Percentiles rank a stretch among this genome's conserved stretches.
Evolutionary conservation across 1,284 basidiomycete species (phyloP).

Genomic region (Vanrija sp.): DNA sequence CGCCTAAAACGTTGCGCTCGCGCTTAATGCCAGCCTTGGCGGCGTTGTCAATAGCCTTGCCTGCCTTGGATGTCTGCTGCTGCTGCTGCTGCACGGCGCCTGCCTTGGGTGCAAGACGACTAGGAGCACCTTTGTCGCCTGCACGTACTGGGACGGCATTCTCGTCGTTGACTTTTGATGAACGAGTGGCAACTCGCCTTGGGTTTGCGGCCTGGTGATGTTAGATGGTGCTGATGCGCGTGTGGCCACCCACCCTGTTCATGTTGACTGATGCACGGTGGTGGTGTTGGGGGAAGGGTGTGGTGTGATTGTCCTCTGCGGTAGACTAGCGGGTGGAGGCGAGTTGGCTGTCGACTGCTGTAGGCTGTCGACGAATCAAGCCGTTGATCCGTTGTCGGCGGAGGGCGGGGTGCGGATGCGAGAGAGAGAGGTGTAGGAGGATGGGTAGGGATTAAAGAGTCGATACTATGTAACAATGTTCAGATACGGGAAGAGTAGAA

Average conservation of each 20-base stretch:
- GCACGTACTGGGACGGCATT: conserved; percentile 38
- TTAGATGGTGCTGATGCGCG: not conserved
- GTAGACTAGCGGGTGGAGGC: too few species aligned
- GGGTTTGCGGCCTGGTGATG: conserved; percentile 18
- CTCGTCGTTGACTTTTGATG: conserved; percentile 37
- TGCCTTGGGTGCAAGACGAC: conserved; percentile 30
- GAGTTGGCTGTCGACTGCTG: too few species aligned
- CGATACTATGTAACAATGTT: too few species aligned
- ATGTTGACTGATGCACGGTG: not conserved
- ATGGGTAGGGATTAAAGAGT: too few species aligned
- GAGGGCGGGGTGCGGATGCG: not conserved
- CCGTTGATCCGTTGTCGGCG: not conserved
- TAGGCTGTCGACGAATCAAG: too few species aligned
- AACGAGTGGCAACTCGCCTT: conserved; percentile 30
- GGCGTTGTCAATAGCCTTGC: not conserved
- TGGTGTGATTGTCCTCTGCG: not conserved
- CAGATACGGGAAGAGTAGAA: not conserved
- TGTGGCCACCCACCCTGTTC: conserved; percentile 3
- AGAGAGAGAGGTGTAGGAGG: not conserved
- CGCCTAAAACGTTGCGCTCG: conserved; percentile 40
- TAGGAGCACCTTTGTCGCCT: conserved; percentile 27
- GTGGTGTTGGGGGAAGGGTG: not conserved
- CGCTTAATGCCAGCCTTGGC: conserved; percentile 42
- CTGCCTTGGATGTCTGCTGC: conserved; percentile 5
- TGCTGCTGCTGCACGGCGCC: conserved; percentile 4